These are phyloP conservation scores for Geotrichum candidum DNA, from an alignment of 1,139 yeast species.

Conservation along the genomic window DNA sequence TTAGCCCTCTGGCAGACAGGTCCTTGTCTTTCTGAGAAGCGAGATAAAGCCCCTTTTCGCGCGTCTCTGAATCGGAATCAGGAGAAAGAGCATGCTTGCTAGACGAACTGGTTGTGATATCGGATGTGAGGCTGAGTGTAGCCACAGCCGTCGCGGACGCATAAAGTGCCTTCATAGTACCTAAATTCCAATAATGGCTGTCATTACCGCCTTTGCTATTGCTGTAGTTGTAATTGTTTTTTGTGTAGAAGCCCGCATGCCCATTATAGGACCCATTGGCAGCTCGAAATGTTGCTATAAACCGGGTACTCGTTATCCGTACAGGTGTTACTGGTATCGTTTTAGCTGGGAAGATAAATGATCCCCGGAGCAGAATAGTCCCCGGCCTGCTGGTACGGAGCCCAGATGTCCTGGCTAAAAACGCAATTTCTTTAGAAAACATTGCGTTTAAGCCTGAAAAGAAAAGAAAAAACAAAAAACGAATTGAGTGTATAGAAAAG, in stretches of 20 bases:
- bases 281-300: not conserved
- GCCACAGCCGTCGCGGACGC: slow-evolving; percentile 14
- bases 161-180: not conserved
- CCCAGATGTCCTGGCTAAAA: not conserved
- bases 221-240: not conserved
- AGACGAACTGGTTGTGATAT: not conserved
- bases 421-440: not conserved
- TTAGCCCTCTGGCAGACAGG: slow-evolving; percentile 20
- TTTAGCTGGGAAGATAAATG: not conserved
- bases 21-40: slow-evolving; percentile 51
- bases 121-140: slow-evolving; percentile 1
- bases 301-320: not conserved
- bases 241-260: not conserved
- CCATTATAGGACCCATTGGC: not conserved
- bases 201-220: not conserved
- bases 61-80: slow-evolving; percentile 37
- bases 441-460: not conserved
- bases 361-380: not conserved
- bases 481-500: not conserved
- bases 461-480: not conserved
- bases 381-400: not conserved
- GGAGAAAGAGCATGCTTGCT: not conserved
- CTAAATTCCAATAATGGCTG: not conserved
- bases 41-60: slow-evolving; percentile 58
- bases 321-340: not conserved